Evolutionary conservation across 176 grass and related monocot genomes (phyloP), one percentile per base, ranked within the genome.

Genomic region (Juncus effusus): DNA sequence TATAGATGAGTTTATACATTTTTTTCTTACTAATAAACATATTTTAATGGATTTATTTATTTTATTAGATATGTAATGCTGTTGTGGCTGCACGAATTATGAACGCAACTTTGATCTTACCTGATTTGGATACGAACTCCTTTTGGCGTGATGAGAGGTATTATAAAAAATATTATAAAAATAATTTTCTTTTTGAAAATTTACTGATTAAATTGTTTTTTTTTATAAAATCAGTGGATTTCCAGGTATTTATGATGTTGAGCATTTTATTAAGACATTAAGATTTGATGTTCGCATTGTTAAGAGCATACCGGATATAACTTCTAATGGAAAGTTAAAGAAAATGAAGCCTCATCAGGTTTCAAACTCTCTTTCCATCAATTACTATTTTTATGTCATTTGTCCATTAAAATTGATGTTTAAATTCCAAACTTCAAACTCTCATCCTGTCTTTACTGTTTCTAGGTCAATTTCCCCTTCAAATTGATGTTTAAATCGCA

Each of bases 121-220:
- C 94, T 61, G 85, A 99, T 71, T 80, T 99, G 75, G 94, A 99
- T 53, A 77, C 94, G 66, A 99, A 99, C 82, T 99, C 94, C 62
- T 99, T 89, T 64, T 99, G 94, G 94, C 88, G 11, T 64, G 94
- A 99, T 70, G 88, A 93, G 76, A 99, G 88, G 94, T 99, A 82
- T 7, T 54, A 50, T 59, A 68, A 63, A 78, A 3, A 76, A 58
- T 65, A 13, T 6, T n/a, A 12, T 42, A 36, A 54, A 51, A 68
- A 54, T 68, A 7, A 54, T 38, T 54, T 45, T 10, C 41, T 28
- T 38, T 13, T 67, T 54, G 19, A 0, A 28, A 28, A 28, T 28
- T 28, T 28, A 28, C 1, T 28, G 19, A 28, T 28, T 28, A 28
- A 28, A 1, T 28, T 28, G 19, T 28, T 28, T 67, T 40, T 74